phyloP scores from a whole-genome alignment of 495 filamentous ascomycete genomes.

The Aspergillus olivimuriae region DNA sequence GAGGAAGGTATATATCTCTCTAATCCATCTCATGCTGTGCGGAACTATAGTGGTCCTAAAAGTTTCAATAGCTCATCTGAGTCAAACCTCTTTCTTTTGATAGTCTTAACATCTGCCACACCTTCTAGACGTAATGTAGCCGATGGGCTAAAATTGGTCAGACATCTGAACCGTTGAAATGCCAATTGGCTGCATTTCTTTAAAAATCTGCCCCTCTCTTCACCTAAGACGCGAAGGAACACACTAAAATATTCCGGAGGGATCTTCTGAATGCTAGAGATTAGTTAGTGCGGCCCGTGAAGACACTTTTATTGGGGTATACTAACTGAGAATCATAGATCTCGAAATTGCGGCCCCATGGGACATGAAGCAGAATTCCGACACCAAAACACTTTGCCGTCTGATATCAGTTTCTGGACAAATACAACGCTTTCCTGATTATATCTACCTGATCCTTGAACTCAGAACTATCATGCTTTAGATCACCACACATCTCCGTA shows the following conservation, averaged over 20 bases:
- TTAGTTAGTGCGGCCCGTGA: background rate
- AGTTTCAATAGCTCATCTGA: background rate
- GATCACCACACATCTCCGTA: background rate
- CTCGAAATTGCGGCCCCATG: background rate
- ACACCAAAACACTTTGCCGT: background rate
- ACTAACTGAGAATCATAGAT: slow-evolving; percentile 1
- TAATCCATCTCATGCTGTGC: background rate
- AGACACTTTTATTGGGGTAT: background rate
- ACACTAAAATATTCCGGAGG: background rate
- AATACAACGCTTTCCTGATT: background rate
- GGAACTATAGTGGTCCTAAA: background rate
- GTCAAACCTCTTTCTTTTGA: background rate
- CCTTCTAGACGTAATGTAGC: background rate
- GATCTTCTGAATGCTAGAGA: background rate
- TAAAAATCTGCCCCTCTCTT: background rate
- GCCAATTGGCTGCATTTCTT: background rate
- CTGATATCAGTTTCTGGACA: background rate
- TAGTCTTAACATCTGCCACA: background rate
- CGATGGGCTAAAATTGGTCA: background rate
- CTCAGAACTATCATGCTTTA: background rate
- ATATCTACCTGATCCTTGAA: background rate
- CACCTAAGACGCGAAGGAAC: background rate
- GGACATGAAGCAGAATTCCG: background rate
- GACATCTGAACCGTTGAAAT: background rate
- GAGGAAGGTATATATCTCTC: background rate